Conservation (phyloP, 148 eudicot genomes). For the Drosera capensis region DNA sequence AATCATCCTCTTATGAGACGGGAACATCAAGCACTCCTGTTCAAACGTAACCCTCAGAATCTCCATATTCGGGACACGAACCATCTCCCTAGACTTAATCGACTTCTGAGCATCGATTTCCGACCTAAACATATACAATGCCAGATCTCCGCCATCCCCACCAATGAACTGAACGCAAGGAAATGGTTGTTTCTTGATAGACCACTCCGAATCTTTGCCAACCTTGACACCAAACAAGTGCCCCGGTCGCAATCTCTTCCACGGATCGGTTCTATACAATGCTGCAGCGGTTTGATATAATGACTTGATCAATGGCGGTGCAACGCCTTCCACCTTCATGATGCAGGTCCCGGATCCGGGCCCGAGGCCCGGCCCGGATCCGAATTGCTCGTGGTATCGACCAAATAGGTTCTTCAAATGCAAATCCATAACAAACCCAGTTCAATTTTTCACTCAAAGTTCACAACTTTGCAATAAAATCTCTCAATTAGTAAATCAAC, state of each 20-base stretch:
- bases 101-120: conserved; percentile 33
- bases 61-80: conserved; percentile 39
- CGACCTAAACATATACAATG: conserved; percentile 36
- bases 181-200: conserved; percentile 36
- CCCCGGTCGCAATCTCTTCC: conserved; percentile 42
- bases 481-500: not conserved
- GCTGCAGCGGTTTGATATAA: conserved; percentile 49
- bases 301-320: conserved; percentile 34
- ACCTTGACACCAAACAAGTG: conserved; percentile 40
- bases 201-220: conserved; percentile 54
- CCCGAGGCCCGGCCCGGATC: conserved; percentile 60
- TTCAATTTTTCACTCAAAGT: not conserved
- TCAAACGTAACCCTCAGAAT: conserved; percentile 49
- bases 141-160: conserved; percentile 57
- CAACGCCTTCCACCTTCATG: conserved; percentile 33
- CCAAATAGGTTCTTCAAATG: conserved; percentile 50
- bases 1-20: conserved; percentile 36
- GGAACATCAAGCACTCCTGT: conserved; percentile 32
- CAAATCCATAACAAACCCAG: conserved; percentile 21
- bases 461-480: not conserved
- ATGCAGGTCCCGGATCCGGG: conserved; percentile 54
- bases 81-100: conserved; percentile 33
- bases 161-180: conserved; percentile 48
- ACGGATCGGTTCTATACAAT: conserved; percentile 46
- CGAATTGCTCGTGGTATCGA: conserved; percentile 54